Evolutionary conservation across 2,329 filamentous ascomycete species (phyloP).

Genomic region (Aureobasidium uvarum): DNA sequence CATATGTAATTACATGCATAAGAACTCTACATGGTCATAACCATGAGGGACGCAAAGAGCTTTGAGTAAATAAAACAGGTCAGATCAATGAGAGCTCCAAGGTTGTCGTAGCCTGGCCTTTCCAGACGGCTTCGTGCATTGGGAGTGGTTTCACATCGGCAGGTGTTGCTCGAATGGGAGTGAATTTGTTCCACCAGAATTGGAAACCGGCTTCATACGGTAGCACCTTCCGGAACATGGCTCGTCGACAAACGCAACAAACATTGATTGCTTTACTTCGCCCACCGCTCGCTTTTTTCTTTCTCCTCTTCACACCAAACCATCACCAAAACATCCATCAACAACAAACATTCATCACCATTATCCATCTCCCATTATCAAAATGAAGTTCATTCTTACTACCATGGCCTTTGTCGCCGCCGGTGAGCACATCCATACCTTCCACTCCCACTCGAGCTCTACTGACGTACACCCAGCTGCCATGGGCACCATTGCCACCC

Average conservation of each 20-base stretch:
- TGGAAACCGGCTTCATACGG: background rate
- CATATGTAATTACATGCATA: background rate
- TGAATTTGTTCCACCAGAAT: background rate
- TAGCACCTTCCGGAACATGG: slow-evolving; percentile 7
- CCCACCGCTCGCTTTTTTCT: background rate
- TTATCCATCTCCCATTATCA: slow-evolving; percentile 4
- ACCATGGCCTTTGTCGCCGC: slow-evolving; percentile 24
- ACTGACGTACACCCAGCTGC: background rate
- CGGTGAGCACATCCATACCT: background rate
- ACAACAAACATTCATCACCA: background rate
- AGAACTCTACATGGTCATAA: background rate
- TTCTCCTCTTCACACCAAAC: background rate
- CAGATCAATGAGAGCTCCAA: background rate
- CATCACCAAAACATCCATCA: background rate
- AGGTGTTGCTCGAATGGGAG: background rate
- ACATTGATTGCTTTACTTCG: background rate
- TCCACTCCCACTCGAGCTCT: background rate
- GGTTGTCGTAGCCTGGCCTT: background rate
- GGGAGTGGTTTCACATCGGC: background rate
- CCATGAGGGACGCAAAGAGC: background rate
- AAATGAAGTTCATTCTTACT: slow-evolving; percentile 26
- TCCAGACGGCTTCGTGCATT: background rate
- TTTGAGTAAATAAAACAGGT: background rate
- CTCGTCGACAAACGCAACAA: slow-evolving; percentile 3
- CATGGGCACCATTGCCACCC: slow-evolving; percentile 6